phyloP scores from a whole-genome alignment of 768 basidiomycete species.

The Phylloporus scabripes region DNA sequence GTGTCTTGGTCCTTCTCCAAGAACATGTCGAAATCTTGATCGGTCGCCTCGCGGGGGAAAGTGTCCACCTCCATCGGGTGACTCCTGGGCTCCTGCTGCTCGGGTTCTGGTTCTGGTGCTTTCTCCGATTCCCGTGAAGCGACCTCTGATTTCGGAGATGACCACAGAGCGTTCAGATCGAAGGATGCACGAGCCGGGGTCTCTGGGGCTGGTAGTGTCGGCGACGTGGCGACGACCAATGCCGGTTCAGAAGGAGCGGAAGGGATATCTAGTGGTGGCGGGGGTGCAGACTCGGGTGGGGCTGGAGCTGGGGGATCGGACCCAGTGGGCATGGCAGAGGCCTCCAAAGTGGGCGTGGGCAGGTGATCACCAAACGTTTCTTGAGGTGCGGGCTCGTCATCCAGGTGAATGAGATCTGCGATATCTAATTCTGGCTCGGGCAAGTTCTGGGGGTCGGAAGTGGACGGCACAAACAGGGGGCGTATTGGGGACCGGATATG shows the following conservation, averaged over 20 bases:
- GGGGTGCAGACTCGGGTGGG: background rate
- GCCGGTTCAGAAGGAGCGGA: slow-evolving; percentile 35
- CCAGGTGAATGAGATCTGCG: slow-evolving; percentile 72
- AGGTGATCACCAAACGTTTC: slow-evolving; percentile 27
- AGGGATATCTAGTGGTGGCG: slow-evolving; percentile 33
- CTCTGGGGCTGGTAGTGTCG: slow-evolving; percentile 33
- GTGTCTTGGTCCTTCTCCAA: slow-evolving; percentile 53
- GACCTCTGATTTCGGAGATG: slow-evolving; percentile 37
- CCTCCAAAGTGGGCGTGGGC: slow-evolving; percentile 15
- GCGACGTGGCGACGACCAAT: slow-evolving; percentile 20
- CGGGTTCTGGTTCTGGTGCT: slow-evolving; percentile 22
- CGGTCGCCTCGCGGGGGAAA: slow-evolving; percentile 45
- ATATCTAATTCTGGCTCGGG: slow-evolving; percentile 65
- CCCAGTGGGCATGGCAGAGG: slow-evolving; percentile 4
- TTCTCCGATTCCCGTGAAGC: slow-evolving; percentile 16
- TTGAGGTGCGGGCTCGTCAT: slow-evolving; percentile 47
- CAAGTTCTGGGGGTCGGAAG: slow-evolving; percentile 36
- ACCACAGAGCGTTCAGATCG: slow-evolving; percentile 71
- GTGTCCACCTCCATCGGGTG: slow-evolving; percentile 40
- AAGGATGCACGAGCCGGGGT: slow-evolving; percentile 51
- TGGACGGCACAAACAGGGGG: slow-evolving; percentile 32
- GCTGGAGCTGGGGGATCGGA: slow-evolving; percentile 1
- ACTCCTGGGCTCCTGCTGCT: slow-evolving; percentile 36
- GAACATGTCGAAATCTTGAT: slow-evolving; percentile 86
- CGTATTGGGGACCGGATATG: slow-evolving; percentile 27